Evolutionary conservation across 2,329 filamentous ascomycete species (phyloP).

Genomic region (Emergomyces pasteurianus): DNA sequence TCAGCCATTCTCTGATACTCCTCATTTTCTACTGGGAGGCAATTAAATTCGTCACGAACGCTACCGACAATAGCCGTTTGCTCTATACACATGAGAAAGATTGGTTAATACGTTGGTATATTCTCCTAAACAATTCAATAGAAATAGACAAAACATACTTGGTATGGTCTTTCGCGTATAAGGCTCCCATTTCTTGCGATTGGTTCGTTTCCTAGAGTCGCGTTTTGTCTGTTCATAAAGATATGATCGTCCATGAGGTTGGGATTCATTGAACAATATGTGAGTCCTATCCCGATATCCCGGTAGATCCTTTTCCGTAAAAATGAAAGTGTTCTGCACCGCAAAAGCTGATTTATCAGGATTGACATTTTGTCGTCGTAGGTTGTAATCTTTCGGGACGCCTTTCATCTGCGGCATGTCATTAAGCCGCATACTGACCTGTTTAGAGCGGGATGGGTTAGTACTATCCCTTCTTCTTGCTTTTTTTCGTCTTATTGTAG

Average conservation of each 20-base stretch:
- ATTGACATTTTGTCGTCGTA: conserved; percentile 55
- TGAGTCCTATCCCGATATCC: conserved; percentile 48
- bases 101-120: conserved; percentile 1
- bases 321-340: conserved; percentile 77
- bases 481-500: neutral
- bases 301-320: conserved; percentile 85
- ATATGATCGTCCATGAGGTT: conserved; percentile 26
- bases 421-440: conserved; percentile 59
- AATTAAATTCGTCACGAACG: conserved; percentile 64
- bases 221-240: conserved; percentile 36
- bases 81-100: conserved; percentile 39
- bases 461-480: neutral
- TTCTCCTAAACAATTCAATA: neutral
- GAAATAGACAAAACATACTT: conserved; percentile 40
- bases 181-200: conserved; percentile 46
- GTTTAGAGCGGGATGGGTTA: conserved; percentile 17
- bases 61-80: conserved; percentile 64
- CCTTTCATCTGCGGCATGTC: conserved; percentile 55
- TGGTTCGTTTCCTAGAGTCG: conserved; percentile 33
- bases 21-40: conserved; percentile 58
- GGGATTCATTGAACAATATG: conserved; percentile 31
- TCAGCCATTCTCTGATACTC: conserved; percentile 54
- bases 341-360: conserved; percentile 26
- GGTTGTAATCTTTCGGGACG: conserved; percentile 78
- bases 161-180: conserved; percentile 53